Base-by-base conservation (phyloP, 768 basidiomycete species). In the Hortiboletus campestris region DNA sequence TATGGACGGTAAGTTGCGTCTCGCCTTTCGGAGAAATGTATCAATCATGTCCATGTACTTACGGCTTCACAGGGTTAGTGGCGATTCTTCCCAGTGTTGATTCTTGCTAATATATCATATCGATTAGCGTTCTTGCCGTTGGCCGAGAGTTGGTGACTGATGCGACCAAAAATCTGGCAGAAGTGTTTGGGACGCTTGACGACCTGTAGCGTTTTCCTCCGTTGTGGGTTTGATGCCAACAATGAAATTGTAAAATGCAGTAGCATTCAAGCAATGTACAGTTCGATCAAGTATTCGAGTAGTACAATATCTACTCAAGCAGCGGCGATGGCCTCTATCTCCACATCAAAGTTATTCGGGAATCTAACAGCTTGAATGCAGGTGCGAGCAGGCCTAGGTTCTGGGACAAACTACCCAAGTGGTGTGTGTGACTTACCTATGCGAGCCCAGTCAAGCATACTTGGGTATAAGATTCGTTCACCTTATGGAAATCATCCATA, bases 281-380 rank as follows among this genome's bases (percentile, higher is more conserved):
- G 9, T 29, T 45, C 14, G 40, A 38, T 25, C 34, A 28, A 42
- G 28, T n/a, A 35, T 36, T 29, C 3, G 14, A 12, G 9, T 42
- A 31, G 29, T 55, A 38, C 6, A 41, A 38, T 12, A n/a, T 16
- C 16, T 14, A 22, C 14, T 63, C 48, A 68, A 42, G 53, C 59
- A 32, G 78, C 68, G n/a, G 85, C 83, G 56, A 86, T 84, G 9
- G 78, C 82, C 68, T 89, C 88, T 39, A 89, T 84, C 75, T 91
- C 89, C 41, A 89, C 77, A 60, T 86, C 79, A 7, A 88, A 86
- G 56, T 87, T 86, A 61, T 77, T 76, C 0, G 88, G 88, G 35
- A 90, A 75, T 59, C 80, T 79, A 9, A 80, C 85, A 13, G 84
- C 86, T 73, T 90, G 87, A 58, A 92, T 88, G 68, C 85, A 87